Evolutionary conservation across 2,329 filamentous ascomycete genomes (phyloP).

Genomic region (Dothidotthia symphoricarpi): DNA sequence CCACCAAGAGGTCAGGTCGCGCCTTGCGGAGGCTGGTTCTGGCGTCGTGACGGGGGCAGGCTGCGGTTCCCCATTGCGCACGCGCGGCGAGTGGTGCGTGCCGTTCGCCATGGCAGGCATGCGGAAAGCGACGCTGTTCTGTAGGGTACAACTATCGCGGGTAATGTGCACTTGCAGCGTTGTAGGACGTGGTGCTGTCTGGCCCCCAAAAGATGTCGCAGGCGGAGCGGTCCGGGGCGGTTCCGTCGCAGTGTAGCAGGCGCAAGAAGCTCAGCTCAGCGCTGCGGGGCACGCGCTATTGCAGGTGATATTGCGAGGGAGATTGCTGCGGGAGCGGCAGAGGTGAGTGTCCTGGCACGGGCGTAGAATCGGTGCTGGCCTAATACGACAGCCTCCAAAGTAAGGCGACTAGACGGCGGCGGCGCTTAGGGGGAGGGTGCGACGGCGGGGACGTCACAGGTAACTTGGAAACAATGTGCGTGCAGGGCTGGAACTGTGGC

Average conservation of each 20-base stretch:
- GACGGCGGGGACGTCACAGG: conserved; percentile 7
- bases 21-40: conserved; percentile 74
- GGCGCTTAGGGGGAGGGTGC: conserved; percentile 14
- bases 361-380: conserved; percentile 14
- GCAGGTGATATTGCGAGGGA: conserved; percentile 2
- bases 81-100: conserved; percentile 43
- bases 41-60: conserved; percentile 48
- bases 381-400: conserved; percentile 16
- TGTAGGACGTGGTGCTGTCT: conserved; percentile 19
- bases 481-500: conserved; percentile 19
- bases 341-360: conserved; percentile 12
- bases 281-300: conserved; percentile 9
- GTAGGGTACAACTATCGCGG: conserved; percentile 16
- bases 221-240: conserved; percentile 27
- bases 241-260: conserved; percentile 16
- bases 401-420: conserved; percentile 16
- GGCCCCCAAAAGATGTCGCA: conserved; percentile 20
- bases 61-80: conserved; percentile 46
- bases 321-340: not conserved
- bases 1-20: conserved; percentile 95
- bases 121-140: conserved; percentile 30
- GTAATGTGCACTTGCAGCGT: conserved; percentile 16
- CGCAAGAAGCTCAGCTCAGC: conserved; percentile 8
- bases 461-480: conserved; percentile 6
- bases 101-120: conserved; percentile 44